Evolutionary conservation across 2,329 filamentous ascomycete genomes (phyloP), one percentile per base, ranked within the genome.

Genomic region (Cladophialophora chaetospira): DNA sequence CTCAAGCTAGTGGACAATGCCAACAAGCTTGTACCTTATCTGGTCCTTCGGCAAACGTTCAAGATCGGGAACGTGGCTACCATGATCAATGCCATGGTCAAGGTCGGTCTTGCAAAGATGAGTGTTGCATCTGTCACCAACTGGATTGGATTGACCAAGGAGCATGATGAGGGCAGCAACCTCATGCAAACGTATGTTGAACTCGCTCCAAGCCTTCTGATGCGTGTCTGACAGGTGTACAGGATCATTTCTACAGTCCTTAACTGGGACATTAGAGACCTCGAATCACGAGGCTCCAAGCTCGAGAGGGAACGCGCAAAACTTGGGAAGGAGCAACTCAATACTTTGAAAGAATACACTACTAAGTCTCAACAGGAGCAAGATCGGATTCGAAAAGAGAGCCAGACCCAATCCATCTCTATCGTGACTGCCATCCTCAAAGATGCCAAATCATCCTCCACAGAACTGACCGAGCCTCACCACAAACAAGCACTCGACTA

Each of bases 101-200:
- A 79, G 51, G 74, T 93, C 13, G 78, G 92, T 13, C 78, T 94
- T 11, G 85, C 88, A n/a, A 94, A 94, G 72, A 75, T 91, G 55
- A 88, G 87, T 63, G 77, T 93, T 3, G 85, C 84, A 1, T 84
- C 84, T 5, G 73, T 93, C 48, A 90, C 89, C 3, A 92, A 91
- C 69, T 93, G 87, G 87, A 80, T 92, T 9, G 88, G 89, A 0
- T 70, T 90, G 35, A 91, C 87, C 0, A 81, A 82, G 44, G 84
- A 83, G 44, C 82, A 86, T 0, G 84, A 90, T 60, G 88, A 91
- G 63, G 89, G 89, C 44, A 89, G 90, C 87, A 94, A 92, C 68
- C 70, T 93, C 6, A 71, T 94, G 63, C 89, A 93, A 71, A 78
- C 81, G 73, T 77, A 67, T 28, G 71, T 64, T 6, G 4, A 2